Evolutionary conservation across 1,284 basidiomycete species (phyloP), one percentile per base, ranked within the genome.

Genomic region (Rhodotorula sp.): DNA sequence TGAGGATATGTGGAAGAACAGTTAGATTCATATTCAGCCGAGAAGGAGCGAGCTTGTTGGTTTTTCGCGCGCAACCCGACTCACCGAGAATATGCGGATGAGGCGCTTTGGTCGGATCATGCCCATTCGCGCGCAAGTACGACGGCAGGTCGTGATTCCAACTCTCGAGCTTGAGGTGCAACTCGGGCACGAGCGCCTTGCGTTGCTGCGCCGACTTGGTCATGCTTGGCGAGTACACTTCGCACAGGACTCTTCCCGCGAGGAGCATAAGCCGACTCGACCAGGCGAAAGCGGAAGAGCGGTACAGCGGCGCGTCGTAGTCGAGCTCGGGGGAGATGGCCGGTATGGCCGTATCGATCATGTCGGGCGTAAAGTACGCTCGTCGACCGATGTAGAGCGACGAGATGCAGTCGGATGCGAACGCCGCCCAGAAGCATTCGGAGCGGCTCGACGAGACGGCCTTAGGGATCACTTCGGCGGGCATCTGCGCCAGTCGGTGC

Each of bases 141-240:
- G 62, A 68, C 16, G 73, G 73, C 21, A 75, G 66, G 29, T 67
- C 70, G 58, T 75, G 73, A 21, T 75, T 64, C 74, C 74, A 76
- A 31, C 56, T 67, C 54, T 76, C 74, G n/a, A 76, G 52, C n/a
- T 63, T 49, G 16, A 76, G 59, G 21, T 76, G 74, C 57, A 76
- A 49, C n/a, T 73, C 74, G 10, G 74, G 71, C 16, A 76, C 71
- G 1, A 46, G 51, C 6, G 64, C 61, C 51, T 73, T 67, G 7
- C 74, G n/a, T 21, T 49, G 47, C 5, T 48, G 26, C 8, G 73
- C 52, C 23, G 54, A 62, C 23, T 71, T 59, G 3, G 65, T 67
- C 16, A 69, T 65, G 47, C 58, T 66, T 10, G 70, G 67, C 47
- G 64, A 52, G 29, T 76, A 76, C 3, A 76, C 68, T 10, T 52